Evolutionary conservation across 495 filamentous ascomycete genomes (phyloP).

Genomic region (Aspergillus nanangensis): DNA sequence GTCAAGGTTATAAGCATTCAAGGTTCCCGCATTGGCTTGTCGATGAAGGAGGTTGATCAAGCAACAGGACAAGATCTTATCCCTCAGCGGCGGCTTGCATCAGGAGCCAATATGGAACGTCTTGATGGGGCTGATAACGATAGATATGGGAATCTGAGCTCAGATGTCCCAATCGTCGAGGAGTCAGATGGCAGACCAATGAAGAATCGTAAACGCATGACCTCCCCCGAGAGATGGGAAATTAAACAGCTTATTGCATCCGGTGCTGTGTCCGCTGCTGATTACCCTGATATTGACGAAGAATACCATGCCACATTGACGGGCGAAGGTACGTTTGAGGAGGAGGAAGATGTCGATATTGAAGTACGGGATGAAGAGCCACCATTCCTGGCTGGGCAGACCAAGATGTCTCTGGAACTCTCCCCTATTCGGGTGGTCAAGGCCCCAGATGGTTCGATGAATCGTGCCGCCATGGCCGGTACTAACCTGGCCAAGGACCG

Average conservation of each 20-base stretch:
- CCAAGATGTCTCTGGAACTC: conserved; percentile 88
- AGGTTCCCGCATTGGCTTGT: conserved; percentile 72
- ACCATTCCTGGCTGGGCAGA: conserved; percentile 93
- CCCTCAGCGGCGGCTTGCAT: conserved; percentile 76
- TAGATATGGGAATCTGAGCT: conserved; percentile 55
- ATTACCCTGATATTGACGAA: conserved; percentile 93
- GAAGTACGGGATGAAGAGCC: conserved; percentile 95
- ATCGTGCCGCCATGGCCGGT: conserved; percentile 91
- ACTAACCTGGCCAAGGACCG: conserved; percentile 87
- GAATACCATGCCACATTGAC: conserved; percentile 85
- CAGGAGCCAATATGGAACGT: conserved; percentile 86
- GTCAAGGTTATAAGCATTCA: conserved; percentile 91
- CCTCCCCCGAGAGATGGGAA: conserved; percentile 94
- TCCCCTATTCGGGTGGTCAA: conserved; percentile 96
- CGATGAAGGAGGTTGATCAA: conserved; percentile 98
- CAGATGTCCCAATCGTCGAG: conserved; percentile 63
- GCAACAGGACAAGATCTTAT: conserved; percentile 79
- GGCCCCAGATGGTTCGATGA: conserved; percentile 92
- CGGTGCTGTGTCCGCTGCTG: conserved; percentile 81
- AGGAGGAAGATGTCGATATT: conserved; percentile 97
- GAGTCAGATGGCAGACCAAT: conserved; percentile 50
- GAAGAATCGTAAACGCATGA: conserved; percentile 80
- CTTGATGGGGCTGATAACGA: conserved; percentile 55
- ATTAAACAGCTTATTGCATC: conserved; percentile 95
- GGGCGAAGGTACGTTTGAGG: conserved; percentile 83